Conservation (phyloP, 441 rosid species). For the Breynia disticha region DNA sequence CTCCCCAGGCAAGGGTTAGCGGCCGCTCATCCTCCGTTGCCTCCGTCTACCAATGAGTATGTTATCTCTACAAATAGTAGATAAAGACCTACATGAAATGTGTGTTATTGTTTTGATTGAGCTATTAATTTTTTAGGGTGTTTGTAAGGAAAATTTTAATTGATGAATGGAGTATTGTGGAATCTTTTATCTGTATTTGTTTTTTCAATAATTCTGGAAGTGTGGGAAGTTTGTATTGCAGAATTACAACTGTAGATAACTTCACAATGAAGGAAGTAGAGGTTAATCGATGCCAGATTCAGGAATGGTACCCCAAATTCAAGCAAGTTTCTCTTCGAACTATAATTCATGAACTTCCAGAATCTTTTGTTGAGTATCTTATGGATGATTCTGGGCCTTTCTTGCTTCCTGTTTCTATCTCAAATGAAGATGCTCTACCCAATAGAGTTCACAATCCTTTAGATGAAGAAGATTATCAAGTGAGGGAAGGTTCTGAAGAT, state of each 20-base stretch:
- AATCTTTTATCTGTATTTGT: too few species aligned
- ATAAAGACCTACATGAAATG: too few species aligned
- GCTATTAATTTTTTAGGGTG: too few species aligned
- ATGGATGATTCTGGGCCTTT: conserved; percentile 65
- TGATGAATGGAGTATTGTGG: too few species aligned
- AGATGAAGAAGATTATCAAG: conserved; percentile 57
- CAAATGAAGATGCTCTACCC: conserved; percentile 60
- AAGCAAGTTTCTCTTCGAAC: conserved; percentile 54
- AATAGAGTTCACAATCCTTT: conserved; percentile 53
- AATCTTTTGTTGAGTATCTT: conserved; percentile 57
- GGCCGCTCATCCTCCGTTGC: too few species aligned
- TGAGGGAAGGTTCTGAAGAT: conserved; percentile 56
- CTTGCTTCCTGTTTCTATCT: conserved; percentile 53
- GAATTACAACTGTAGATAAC: background rate
- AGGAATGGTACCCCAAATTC: conserved; percentile 76
- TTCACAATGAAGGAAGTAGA: conserved; percentile 52
- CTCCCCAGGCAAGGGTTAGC: too few species aligned
- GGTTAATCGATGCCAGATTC: conserved; percentile 65
- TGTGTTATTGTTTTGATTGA: too few species aligned
- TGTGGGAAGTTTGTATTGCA: background rate
- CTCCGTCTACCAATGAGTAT: too few species aligned
- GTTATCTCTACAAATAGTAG: too few species aligned
- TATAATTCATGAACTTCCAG: conserved; percentile 54
- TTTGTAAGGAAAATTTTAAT: too few species aligned
- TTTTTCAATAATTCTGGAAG: background rate